phyloP scores from a whole-genome alignment of 2,329 filamentous ascomycete genomes.

The Thielaviopsis ethacetica region DNA sequence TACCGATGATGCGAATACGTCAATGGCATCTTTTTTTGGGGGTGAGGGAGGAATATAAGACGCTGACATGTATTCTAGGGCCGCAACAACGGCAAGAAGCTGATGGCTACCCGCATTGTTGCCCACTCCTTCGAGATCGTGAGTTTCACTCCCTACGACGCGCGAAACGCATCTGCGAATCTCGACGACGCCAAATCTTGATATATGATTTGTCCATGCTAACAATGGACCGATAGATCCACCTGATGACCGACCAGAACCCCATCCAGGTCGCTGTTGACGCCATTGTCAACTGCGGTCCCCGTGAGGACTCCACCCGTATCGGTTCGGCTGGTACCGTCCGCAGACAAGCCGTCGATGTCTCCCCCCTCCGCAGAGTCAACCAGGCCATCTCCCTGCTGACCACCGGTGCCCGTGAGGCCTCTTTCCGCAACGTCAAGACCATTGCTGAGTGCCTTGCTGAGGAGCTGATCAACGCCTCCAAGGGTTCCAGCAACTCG shows the following conservation, averaged over 20 bases:
- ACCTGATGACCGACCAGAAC: constrained; percentile 99
- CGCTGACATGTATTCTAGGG: constrained; percentile 75
- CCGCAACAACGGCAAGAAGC: constrained; percentile 99
- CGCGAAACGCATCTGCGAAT: neutral
- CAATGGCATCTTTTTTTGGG: neutral
- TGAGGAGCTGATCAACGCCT: constrained; percentile 99
- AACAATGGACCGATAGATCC: constrained; percentile 48
- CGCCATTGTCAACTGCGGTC: constrained; percentile 99
- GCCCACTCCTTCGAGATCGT: constrained; percentile 99
- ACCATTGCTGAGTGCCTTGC: constrained; percentile 98
- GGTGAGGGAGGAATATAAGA: neutral
- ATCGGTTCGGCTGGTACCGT: constrained; percentile 99
- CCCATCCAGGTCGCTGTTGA: constrained; percentile 99
- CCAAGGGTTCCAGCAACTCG: constrained; percentile 99
- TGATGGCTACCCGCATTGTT: constrained; percentile 99
- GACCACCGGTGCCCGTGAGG: constrained; percentile 97
- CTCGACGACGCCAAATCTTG: neutral
- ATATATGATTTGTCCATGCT: constrained; percentile 12
- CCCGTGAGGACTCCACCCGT: constrained; percentile 98
- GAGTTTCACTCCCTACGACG: constrained; percentile 30
- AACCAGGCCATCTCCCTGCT: constrained; percentile 99
- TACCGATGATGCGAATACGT: neutral
- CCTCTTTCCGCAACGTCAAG: constrained; percentile 99
- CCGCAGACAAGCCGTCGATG: constrained; percentile 99
- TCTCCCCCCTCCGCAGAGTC: constrained; percentile 96